Conservation (phyloP, 345 rosid genomes). For the Anacardium occidentale region DNA sequence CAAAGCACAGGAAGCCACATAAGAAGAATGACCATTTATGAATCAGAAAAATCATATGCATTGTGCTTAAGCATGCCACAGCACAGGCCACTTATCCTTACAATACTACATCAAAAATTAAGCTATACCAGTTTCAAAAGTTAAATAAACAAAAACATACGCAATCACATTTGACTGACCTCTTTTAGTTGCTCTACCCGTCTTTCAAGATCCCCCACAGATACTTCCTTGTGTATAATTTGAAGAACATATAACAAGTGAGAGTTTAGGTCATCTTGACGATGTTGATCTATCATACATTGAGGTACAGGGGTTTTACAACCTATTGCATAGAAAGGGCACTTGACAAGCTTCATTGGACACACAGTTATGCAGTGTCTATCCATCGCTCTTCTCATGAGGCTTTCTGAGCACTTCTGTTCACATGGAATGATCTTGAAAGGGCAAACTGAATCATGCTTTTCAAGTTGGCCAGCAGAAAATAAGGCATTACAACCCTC, state of each 20-base stretch:
- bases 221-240: constrained; percentile 43
- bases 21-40: background rate
- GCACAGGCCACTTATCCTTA: background rate
- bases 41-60: background rate
- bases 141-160: background rate
- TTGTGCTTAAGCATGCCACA: background rate
- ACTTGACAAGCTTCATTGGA: constrained; percentile 78
- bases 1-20: background rate
- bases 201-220: constrained; percentile 45
- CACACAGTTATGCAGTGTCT: constrained; percentile 81
- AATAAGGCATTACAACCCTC: constrained; percentile 64
- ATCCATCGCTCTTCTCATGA: constrained; percentile 88
- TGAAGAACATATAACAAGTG: constrained; percentile 65
- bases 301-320: constrained; percentile 61
- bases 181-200: constrained; percentile 55
- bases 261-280: constrained; percentile 44
- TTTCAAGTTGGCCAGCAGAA: constrained; percentile 51
- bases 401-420: constrained; percentile 58
- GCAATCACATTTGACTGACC: constrained; percentile 33
- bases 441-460: constrained; percentile 70
- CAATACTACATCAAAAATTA: background rate
- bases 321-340: constrained; percentile 77
- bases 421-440: constrained; percentile 84
- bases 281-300: constrained; percentile 51
- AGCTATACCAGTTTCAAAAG: background rate